Evolutionary conservation across 352 stramenopile genomes (phyloP), one percentile per base, ranked within the genome.

Genomic region (Phytophthora pseudosyringae): DNA sequence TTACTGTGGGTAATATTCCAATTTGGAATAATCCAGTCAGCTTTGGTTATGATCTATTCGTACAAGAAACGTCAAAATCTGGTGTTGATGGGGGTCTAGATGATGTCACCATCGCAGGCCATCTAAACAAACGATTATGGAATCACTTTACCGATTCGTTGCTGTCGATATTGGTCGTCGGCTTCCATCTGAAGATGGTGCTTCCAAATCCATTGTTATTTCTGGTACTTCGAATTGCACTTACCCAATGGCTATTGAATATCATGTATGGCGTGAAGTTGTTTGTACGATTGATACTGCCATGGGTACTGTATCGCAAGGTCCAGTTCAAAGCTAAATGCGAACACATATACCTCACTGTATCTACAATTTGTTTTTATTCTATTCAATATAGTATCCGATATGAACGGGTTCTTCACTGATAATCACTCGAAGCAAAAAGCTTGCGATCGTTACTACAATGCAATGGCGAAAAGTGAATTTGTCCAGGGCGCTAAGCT

Each of bases 91-190:
- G 60, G 31, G 60, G 35, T 41, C 26, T 69, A 10, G 60, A 69
- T 54, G 52, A 57, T 52, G 40, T 33, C 6, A 59, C 45, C 45
- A 53, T 54, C 44, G 12, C 51, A 62, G 10, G n/a, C n/a, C n/a
- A n/a, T n/a, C n/a, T n/a, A n/a, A n/a, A n/a, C n/a, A n/a, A n/a
- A n/a, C 32, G 21, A 11, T 9, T 31, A 40, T 68, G 45, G 52
- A 58, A 46, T 68, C 46, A 5, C 50, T 63, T 3, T 41, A 69
- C 26, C 33, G 60, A n/a, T 69, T 69, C 28, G 28, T 62, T 54
- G 41, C 41, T 56, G 50, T 68, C 52, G 50, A 68, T 61, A 57
- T 68, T 52, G 59, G 50, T 58, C 59, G 49, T 55, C 59, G 39
- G 59, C 47, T 66, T 25, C 39, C 44, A n/a, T n/a, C n/a, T n/a